These are phyloP conservation scores for Ploettnerulaceae sp. DNA, from an alignment of 2,329 filamentous ascomycete species.

Conservation along the genomic window DNA sequence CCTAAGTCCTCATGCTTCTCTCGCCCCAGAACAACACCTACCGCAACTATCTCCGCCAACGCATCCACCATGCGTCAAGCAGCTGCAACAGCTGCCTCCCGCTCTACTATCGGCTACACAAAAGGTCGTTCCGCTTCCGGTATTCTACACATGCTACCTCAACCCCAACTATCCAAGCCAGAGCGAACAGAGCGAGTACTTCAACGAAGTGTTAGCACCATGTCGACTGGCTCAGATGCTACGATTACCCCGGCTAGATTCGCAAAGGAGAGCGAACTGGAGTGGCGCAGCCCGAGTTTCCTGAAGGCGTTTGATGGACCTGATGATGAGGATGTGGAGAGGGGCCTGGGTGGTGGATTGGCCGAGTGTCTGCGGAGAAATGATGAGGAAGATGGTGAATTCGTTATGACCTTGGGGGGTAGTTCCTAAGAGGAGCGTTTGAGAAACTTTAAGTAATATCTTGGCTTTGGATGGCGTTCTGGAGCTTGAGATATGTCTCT, in stretches of 20 bases:
- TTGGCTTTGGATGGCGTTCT: slow-evolving; percentile 2
- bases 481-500: too few species aligned
- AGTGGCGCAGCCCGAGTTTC: slow-evolving; percentile 46
- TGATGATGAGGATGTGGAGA: slow-evolving; percentile 40
- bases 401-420: slow-evolving; percentile 46
- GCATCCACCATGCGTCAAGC: slow-evolving; percentile 52
- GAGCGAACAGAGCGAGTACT: slow-evolving; percentile 19
- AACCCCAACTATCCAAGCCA: neutral
- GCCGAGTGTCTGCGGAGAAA: slow-evolving; percentile 32
- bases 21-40: slow-evolving; percentile 38
- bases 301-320: slow-evolving; percentile 54
- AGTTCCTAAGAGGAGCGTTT: neutral
- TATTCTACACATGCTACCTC: slow-evolving; percentile 28
- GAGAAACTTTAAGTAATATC: neutral
- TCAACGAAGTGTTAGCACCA: slow-evolving; percentile 31
- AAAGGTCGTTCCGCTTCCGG: slow-evolving; percentile 60
- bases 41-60: slow-evolving; percentile 39
- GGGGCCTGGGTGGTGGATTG: slow-evolving; percentile 26
- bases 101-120: slow-evolving; percentile 79
- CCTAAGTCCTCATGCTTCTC: slow-evolving; percentile 34
- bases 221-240: slow-evolving; percentile 38
- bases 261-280: slow-evolving; percentile 33
- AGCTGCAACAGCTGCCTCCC: slow-evolving; percentile 62
- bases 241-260: slow-evolving; percentile 47
- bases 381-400: slow-evolving; percentile 46